Base-by-base conservation (phyloP, 2,329 filamentous ascomycete genomes). In the Alternaria ethzedia region DNA sequence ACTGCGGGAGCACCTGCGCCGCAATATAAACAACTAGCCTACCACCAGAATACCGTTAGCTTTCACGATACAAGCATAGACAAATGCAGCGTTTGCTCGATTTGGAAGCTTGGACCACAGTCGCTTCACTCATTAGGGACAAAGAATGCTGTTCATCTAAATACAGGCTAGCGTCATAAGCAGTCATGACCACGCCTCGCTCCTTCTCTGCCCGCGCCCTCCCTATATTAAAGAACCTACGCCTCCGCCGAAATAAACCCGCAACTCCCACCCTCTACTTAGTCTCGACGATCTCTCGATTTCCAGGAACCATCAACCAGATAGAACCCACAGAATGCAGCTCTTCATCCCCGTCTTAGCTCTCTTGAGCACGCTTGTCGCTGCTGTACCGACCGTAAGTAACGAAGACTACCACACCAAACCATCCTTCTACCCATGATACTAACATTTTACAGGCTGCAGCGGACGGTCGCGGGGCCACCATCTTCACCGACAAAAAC, bases 341-440 rank as follows among this genome's bases (percentile, higher is more conserved):
- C 30, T 58, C 32, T 64, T 64, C 15, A 43, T 63, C 20, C 25
- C 60, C 30, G 6, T 64, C 49, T 21, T 61, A 32, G 65, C 65
- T 61, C 49, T 71, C 13, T n/a, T 67, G 43, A 59, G 61, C 61
- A 49, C 63, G 44, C 15, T 65, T 28, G 54, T 62, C 41, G 46
- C 59, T 11, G 61, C 65, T 43, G 57, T 60, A 2, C 57, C 63
- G 45, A 50, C 59, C 15, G 52, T 64, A 43, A 20, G 57, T 46
- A 20, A 17, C n/a, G 25, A 43, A 5, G 13, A 17, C 26, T 23
- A 7, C 13, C 55, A 23, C 15, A 8, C 11, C 28, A 36, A 10
- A 36, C 7, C 9, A 3, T 1, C 23, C 9, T 4, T n/a, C 6
- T 36, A 7, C 2, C 8, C 11, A 21, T 15, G n/a, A 3, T 52